phyloP scores from a whole-genome alignment of 371 early-diverging fungal species.

The Neoconidiobolus thromboides region DNA sequence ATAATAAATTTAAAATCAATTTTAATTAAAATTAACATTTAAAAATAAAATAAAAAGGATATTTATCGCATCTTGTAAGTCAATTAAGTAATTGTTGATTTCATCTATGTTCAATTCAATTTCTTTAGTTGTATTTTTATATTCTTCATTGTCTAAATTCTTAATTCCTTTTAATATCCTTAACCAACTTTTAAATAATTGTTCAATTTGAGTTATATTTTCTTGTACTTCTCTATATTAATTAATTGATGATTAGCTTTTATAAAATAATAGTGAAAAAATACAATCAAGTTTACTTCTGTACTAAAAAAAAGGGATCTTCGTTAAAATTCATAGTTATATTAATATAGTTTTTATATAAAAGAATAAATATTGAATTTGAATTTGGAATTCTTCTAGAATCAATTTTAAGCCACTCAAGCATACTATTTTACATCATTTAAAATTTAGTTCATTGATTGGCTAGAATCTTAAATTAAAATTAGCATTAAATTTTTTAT shows the following conservation, averaged over 20 bases:
- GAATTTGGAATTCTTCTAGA: too few species aligned
- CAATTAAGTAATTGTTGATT: background rate
- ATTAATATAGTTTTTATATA: too few species aligned
- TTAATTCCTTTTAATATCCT: background rate
- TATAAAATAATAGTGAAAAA: background rate
- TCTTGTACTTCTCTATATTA: background rate
- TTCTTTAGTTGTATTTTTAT: background rate
- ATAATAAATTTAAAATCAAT: too few species aligned
- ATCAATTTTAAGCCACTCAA: too few species aligned
- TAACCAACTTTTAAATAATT: background rate
- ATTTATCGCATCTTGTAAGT: background rate
- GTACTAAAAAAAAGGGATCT: background rate
- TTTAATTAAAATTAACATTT: background rate
- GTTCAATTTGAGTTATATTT: background rate
- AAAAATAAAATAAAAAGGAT: background rate
- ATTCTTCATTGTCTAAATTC: background rate
- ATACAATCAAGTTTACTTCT: background rate
- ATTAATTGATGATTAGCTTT: too few species aligned
- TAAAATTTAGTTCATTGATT: too few species aligned
- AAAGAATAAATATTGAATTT: too few species aligned
- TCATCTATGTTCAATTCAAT: background rate
- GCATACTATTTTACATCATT: too few species aligned
- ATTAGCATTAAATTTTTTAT: too few species aligned
- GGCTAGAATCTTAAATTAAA: too few species aligned
- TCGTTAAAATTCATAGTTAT: background rate